Conservation (phyloP, 1,284 basidiomycete genomes). For the Grifola frondosa region DNA sequence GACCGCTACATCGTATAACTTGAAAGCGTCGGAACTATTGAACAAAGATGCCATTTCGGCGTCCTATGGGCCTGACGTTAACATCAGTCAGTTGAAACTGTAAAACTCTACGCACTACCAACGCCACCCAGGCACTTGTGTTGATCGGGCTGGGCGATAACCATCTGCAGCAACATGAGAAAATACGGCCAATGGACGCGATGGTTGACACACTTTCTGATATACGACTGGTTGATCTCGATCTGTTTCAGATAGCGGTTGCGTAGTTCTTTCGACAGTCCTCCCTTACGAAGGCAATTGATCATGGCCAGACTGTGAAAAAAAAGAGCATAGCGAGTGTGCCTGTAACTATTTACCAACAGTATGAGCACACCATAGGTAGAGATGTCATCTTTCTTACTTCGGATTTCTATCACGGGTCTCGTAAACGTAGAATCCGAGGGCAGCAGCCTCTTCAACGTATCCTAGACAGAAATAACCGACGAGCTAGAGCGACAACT, state of each 20-base stretch:
- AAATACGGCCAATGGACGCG: background rate
- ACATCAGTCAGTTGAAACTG: background rate
- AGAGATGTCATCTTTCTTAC: constrained; percentile 42
- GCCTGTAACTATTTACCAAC: constrained; percentile 50
- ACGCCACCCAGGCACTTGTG: constrained; percentile 61
- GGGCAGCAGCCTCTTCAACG: constrained; percentile 52
- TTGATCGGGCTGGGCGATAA: constrained; percentile 66
- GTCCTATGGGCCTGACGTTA: constrained; percentile 41
- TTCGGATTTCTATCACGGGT: constrained; percentile 60
- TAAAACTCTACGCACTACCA: constrained; percentile 47
- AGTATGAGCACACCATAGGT: background rate
- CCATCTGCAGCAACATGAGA: constrained; percentile 46
- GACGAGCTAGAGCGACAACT: constrained; percentile 45
- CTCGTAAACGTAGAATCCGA: constrained; percentile 62
- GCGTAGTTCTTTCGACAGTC: constrained; percentile 37
- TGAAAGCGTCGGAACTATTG: constrained; percentile 57
- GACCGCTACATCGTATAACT: constrained; percentile 65
- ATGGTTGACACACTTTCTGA: constrained; percentile 46
- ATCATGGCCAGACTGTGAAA: constrained; percentile 67
- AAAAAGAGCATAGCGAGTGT: constrained; percentile 63
- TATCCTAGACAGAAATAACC: constrained; percentile 61
- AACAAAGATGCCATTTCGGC: constrained; percentile 61
- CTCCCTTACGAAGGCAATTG: constrained; percentile 49
- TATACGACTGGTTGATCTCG: constrained; percentile 55
- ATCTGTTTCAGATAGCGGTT: constrained; percentile 54